Evolutionary conservation across 495 filamentous ascomycete species (phyloP).

Genomic region (Parmelia sp.): DNA sequence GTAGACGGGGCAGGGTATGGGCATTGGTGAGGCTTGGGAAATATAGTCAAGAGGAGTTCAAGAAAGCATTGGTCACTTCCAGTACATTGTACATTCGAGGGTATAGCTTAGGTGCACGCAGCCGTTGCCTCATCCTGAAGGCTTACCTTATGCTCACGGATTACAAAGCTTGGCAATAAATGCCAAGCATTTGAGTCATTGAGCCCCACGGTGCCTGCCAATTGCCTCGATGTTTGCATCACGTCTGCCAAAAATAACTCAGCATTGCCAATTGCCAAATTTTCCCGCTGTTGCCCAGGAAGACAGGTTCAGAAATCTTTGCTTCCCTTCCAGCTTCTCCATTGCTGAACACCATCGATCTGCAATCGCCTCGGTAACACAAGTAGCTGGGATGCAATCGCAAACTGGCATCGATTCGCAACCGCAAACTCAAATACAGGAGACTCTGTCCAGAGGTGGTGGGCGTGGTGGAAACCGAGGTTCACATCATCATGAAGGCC

Average conservation of each 20-base stretch:
- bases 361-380: slow-evolving; percentile 18
- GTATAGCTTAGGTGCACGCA: too few relatives aligned
- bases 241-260: background rate
- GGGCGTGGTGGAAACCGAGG: slow-evolving; percentile 15
- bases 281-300: background rate
- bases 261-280: background rate
- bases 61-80: too few relatives aligned
- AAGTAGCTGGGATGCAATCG: background rate
- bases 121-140: too few relatives aligned
- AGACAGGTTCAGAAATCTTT: background rate
- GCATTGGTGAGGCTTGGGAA: too few relatives aligned
- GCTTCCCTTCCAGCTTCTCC: background rate
- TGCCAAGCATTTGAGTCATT: background rate
- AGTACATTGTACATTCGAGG: too few relatives aligned
- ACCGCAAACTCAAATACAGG: background rate
- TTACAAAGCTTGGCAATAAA: too few relatives aligned
- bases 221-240: background rate
- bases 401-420: background rate
- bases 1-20: too few relatives aligned
- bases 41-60: too few relatives aligned
- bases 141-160: too few relatives aligned
- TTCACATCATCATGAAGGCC: background rate
- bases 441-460: background rate
- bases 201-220: background rate
- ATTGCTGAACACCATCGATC: background rate